Percentiles rank a stretch among this genome's conserved stretches.
These are phyloP conservation scores for Fonsecaea erecta DNA, from an alignment of 2,329 filamentous ascomycete genomes.

Conservation along the genomic window DNA sequence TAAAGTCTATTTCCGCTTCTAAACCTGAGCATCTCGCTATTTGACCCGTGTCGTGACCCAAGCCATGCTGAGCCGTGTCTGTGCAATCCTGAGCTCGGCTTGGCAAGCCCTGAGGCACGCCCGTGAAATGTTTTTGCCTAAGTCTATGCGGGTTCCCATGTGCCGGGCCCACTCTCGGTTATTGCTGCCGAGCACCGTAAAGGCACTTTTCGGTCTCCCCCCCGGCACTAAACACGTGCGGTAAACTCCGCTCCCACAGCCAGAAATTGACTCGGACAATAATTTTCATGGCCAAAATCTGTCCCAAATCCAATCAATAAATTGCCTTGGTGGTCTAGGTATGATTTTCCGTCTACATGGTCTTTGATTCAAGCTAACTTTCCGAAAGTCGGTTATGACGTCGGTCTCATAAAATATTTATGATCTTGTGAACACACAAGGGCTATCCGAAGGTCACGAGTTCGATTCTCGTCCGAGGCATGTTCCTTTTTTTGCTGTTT, in stretches of 20 bases:
- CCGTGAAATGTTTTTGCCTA: neutral
- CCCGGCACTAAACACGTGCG: slow-evolving; percentile 15
- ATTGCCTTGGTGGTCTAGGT: slow-evolving; percentile 21
- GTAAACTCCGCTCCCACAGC: slow-evolving; percentile 14
- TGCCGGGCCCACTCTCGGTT: neutral
- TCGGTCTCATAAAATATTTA: slow-evolving; percentile 24
- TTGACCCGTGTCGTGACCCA: too few species aligned
- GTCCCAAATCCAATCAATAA: neutral
- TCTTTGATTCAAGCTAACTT: slow-evolving; percentile 22
- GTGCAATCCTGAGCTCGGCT: neutral
- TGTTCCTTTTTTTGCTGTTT: slow-evolving; percentile 17
- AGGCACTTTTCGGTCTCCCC: slow-evolving; percentile 5
- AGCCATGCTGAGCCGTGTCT: too few species aligned
- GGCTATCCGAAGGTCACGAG: slow-evolving; percentile 26
- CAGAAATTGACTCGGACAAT: slow-evolving; percentile 11
- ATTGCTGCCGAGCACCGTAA: slow-evolving; percentile 6
- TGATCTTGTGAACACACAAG: slow-evolving; percentile 19
- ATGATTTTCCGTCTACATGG: slow-evolving; percentile 17
- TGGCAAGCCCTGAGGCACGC: slow-evolving; percentile 1
- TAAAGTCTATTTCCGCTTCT: neutral
- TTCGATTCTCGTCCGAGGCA: slow-evolving; percentile 27
- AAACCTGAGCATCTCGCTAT: neutral
- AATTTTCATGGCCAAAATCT: slow-evolving; percentile 12
- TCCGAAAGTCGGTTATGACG: slow-evolving; percentile 24
- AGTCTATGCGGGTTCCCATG: neutral